Base-by-base conservation (phyloP, 2,329 filamentous ascomycete genomes). In the Curvularia sp. region DNA sequence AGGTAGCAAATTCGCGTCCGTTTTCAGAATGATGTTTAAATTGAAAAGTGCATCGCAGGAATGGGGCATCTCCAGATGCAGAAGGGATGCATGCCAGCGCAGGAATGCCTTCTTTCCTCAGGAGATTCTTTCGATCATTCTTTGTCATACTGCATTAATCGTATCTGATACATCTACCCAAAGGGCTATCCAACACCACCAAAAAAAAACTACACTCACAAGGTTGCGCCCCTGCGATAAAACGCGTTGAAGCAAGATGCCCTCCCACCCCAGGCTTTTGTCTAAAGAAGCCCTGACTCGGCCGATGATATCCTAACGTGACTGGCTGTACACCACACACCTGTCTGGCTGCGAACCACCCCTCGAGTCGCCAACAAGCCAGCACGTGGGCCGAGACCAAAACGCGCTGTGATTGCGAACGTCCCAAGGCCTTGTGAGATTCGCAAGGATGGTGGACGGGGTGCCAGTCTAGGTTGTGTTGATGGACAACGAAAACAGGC, bases 321-420 rank as follows among this genome's bases (percentile, higher is more conserved):
- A n/a, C 42, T 28, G 13, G 15, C 24, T 15, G 24, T 28, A 44
- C 24, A 44, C 42, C 42, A 44, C 18, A 28, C 42, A 44, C 42
- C 42, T 44, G 42, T 44, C 42, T 44, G 42, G 42, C 42, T 44
- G 42, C 42, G 42, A 44, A 28, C 24, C 42, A 44, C 42, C 42
- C 42, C 42, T 44, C 24, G 24, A 24, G 41, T 28, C 13, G 24
- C 28, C 28, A 43, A 44, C 42, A 44, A 44, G 42, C 42, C 42
- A 44, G 13, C 42, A 44, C 42, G 42, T 44, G 9, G 42, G 42
- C 24, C 24, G 42, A 28, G 24, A 44, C 42, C 42, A 26, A 44
- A 44, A 44, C 42, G 42, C 24, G 42, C 42, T 44, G 24, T 44
- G 42, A 44, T 44, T 44, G 42, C 24, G 24, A 44, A 44, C 42